Conservation (phyloP, 164 flowering plant genomes). For the Dillenia suffruticosa region DNA sequence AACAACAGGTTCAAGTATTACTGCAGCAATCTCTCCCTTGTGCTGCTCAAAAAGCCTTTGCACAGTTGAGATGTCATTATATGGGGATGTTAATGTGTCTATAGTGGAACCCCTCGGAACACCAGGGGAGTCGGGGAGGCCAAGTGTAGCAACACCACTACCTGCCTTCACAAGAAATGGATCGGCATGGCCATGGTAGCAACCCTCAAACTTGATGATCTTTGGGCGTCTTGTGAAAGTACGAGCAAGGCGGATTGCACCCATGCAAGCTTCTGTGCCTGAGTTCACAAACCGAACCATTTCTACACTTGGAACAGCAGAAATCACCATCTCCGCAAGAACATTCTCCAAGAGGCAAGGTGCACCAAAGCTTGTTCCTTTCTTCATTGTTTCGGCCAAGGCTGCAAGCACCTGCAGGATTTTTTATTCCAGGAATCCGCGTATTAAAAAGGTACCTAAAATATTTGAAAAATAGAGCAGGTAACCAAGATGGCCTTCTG, state of each 20-base stretch:
- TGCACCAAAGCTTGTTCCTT: constrained; percentile 98
- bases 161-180: constrained; percentile 97
- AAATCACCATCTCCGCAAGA: constrained; percentile 85
- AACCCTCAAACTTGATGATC: constrained; percentile 89
- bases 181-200: constrained; percentile 99
- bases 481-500: no score
- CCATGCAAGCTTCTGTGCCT: constrained; percentile 99
- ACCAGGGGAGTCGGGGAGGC: constrained; percentile 97
- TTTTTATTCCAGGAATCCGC: no score
- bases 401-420: constrained; percentile 73
- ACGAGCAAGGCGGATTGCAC: constrained; percentile 84
- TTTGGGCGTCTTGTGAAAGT: constrained; percentile 66
- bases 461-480: no score
- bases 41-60: constrained; percentile 50
- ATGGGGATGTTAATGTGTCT: constrained; percentile 76
- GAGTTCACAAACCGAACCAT: constrained; percentile 98
- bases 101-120: constrained; percentile 79
- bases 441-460: no score
- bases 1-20: constrained; percentile 91
- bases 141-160: constrained; percentile 94
- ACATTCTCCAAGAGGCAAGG: constrained; percentile 86
- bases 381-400: constrained; percentile 84
- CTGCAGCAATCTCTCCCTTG: constrained; percentile 80
- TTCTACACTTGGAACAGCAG: constrained; percentile 91
- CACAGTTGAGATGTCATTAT: constrained; percentile 64